phyloP scores from a whole-genome alignment of 2,329 filamentous ascomycete genomes.

The Coleophoma crateriformis region DNA sequence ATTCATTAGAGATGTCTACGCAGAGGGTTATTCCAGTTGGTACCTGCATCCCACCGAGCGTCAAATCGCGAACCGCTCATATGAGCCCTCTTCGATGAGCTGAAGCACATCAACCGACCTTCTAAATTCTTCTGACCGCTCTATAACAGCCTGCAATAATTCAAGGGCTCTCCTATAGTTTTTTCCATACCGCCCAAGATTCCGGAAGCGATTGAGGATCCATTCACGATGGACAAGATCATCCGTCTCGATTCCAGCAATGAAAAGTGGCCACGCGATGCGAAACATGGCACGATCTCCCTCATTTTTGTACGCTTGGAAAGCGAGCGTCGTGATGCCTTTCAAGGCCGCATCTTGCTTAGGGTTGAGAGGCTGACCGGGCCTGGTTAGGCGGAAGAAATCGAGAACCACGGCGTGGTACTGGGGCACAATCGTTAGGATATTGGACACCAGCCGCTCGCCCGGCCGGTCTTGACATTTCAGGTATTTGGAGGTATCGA shows the following conservation, averaged over 20 bases:
- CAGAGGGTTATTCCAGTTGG: no score
- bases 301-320: constrained; percentile 27
- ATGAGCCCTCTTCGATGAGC: neutral
- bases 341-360: constrained; percentile 4
- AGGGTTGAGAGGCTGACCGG: neutral
- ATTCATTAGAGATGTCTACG: no score
- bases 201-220: constrained; percentile 26
- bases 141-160: constrained; percentile 21
- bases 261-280: constrained; percentile 29
- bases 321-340: constrained; percentile 27
- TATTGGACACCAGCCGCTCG: constrained; percentile 27
- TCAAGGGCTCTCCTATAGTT: constrained; percentile 26
- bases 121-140: constrained; percentile 5
- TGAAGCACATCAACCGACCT: neutral
- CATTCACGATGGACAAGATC: constrained; percentile 27
- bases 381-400: constrained; percentile 17
- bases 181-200: constrained; percentile 24
- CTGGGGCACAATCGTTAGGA: constrained; percentile 28
- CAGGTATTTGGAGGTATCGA: neutral
- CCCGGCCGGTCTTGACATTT: constrained; percentile 14
- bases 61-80: neutral
- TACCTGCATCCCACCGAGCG: neutral
- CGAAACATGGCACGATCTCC: constrained; percentile 26
- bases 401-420: constrained; percentile 30
- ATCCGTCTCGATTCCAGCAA: constrained; percentile 30